Base-by-base conservation (phyloP, 768 basidiomycete species). In the Lactarius deliciosus region DNA sequence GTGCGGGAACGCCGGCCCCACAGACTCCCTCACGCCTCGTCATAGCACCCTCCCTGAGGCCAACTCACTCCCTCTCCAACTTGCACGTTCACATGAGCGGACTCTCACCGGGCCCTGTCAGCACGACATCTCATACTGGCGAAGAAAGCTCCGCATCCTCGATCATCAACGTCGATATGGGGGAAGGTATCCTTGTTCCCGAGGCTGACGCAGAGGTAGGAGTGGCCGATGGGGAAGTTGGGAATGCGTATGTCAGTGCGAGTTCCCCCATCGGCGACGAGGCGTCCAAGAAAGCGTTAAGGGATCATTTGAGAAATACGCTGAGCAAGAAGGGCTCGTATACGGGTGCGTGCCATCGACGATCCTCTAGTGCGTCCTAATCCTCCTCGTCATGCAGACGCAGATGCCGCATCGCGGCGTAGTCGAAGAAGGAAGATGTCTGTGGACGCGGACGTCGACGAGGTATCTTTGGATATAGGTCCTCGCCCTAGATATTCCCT, bases 261-360 rank as follows among this genome's bases (percentile, higher is more conserved):
- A 79, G 80, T 45, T 76, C 77, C 25, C 73, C 76, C 34, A 77
- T 76, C 16, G 74, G 72, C 11, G 83, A 84, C 69, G 88, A 86
- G 70, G 82, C 83, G 57, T 85, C 85, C 60, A 89, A 87, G 78
- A 85, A 83, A 74, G 77, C 75, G 30, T 77, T 92, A 50, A 83
- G 91, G 57, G 90, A 91, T 68, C 89, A 92, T 65, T 76, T 92
- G 40, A 81, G 88, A 74, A 82, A 81, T 66, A 91, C 89, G 3
- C 76, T 93, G 61, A 87, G 76, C 70, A 80, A 80, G 64, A 81
- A 80, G 73, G 80, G 78, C 45, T 79, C 81, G 20, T 80, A 78
- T 57, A 70, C 81, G 75, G 88, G 87, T 86, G 65, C 66, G 77
- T 64, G 3, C 16, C 22, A 41, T 34, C 25, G 10, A 58, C 40